These are phyloP conservation scores for Yarrowia divulgata DNA, from an alignment of 805 yeast species.

Conservation along the genomic window DNA sequence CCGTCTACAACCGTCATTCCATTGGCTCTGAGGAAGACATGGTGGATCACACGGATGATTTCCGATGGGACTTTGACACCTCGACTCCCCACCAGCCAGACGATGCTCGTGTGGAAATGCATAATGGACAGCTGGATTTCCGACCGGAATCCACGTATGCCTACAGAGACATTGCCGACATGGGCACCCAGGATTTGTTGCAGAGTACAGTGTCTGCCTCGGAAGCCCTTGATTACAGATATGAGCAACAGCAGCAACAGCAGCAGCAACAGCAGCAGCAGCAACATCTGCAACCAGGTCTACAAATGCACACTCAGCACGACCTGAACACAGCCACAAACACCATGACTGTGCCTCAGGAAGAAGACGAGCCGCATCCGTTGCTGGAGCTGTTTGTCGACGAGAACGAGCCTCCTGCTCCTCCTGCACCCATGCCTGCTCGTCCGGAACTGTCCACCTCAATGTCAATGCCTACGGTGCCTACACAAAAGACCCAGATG, in stretches of 20 bases:
- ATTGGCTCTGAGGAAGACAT: constrained; percentile 42
- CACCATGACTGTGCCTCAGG: constrained; percentile 28
- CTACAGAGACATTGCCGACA: constrained; percentile 27
- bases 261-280: background rate
- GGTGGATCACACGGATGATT: constrained; percentile 44
- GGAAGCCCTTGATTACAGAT: constrained; percentile 4
- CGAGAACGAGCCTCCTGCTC: constrained; percentile 49
- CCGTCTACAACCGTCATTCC: constrained; percentile 45
- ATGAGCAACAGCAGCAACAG: background rate
- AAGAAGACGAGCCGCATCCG: constrained; percentile 72
- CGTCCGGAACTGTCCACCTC: constrained; percentile 36
- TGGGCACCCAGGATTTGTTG: constrained; percentile 11
- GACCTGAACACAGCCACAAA: constrained; percentile 18
- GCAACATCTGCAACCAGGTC: background rate
- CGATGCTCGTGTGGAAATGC: constrained; percentile 27
- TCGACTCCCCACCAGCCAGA: constrained; percentile 23
- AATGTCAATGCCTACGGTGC: constrained; percentile 29
- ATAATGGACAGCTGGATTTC: constrained; percentile 30
- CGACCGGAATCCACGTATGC: constrained; percentile 18
- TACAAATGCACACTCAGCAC: no score
- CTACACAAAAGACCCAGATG: constrained; percentile 25
- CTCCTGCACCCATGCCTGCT: constrained; percentile 22
- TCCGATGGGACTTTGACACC: constrained; percentile 85
- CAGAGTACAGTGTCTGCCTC: constrained; percentile 34
- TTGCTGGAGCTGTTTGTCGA: constrained; percentile 73